phyloP scores from a whole-genome alignment of 2,329 filamentous ascomycete genomes.

The Aspergillus neoniger region DNA sequence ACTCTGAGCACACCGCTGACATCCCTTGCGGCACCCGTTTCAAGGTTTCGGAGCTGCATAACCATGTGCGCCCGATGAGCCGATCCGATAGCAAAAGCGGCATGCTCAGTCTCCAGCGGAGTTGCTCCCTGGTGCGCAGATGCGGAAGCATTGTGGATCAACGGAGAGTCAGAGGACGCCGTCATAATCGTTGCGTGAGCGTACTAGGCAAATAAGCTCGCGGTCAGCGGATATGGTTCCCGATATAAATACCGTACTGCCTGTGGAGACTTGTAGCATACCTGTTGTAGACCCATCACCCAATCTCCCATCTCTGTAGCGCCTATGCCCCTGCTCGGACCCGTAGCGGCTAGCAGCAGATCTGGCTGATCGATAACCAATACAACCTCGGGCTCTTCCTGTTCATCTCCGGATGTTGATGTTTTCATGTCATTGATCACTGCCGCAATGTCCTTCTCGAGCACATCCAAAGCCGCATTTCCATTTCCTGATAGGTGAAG shows the following conservation, averaged over 20 bases:
- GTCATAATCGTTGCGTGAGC: slow-evolving; percentile 68
- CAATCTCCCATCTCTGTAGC: slow-evolving; percentile 55
- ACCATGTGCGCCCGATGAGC: slow-evolving; percentile 76
- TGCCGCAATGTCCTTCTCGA: slow-evolving; percentile 39
- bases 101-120: slow-evolving; percentile 68
- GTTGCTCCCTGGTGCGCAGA: slow-evolving; percentile 54
- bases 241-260: background rate
- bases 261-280: slow-evolving; percentile 43
- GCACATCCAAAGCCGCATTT: slow-evolving; percentile 30
- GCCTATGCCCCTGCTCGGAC: slow-evolving; percentile 46
- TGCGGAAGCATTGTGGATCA: slow-evolving; percentile 55
- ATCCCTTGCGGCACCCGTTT: slow-evolving; percentile 86
- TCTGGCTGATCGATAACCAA: slow-evolving; percentile 69
- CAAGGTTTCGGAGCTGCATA: slow-evolving; percentile 71
- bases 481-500: slow-evolving; percentile 35
- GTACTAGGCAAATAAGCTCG: slow-evolving; percentile 44
- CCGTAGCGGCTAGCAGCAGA: slow-evolving; percentile 62
- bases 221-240: slow-evolving; percentile 7
- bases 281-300: slow-evolving; percentile 64
- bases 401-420: slow-evolving; percentile 22
- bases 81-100: slow-evolving; percentile 68
- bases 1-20: slow-evolving; percentile 85
- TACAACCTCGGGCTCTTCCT: slow-evolving; percentile 46
- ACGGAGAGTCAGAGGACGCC: slow-evolving; percentile 70
- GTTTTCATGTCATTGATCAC: slow-evolving; percentile 35